Evolutionary conservation across 352 stramenopile genomes (phyloP).

Genomic region (Phytophthora sansomeana): DNA sequence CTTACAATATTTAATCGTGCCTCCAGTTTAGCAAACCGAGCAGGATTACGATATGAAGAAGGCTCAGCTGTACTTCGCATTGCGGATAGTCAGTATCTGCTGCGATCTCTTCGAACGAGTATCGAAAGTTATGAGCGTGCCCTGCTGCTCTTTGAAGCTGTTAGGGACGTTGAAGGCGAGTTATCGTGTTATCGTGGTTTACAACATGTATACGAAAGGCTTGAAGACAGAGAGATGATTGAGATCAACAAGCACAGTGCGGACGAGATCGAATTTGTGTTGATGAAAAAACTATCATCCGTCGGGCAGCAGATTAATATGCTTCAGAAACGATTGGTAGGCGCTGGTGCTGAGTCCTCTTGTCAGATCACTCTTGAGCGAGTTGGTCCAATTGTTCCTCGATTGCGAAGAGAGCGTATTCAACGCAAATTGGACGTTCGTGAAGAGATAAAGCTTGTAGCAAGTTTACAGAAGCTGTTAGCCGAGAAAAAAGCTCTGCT

Average conservation of each 20-base stretch:
- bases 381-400: slow-evolving; percentile 69
- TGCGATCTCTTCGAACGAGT: slow-evolving; percentile 53
- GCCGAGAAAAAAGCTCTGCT: slow-evolving; percentile 65
- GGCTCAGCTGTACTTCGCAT: slow-evolving; percentile 41
- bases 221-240: slow-evolving; percentile 65
- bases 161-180: slow-evolving; percentile 53
- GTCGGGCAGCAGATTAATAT: slow-evolving; percentile 47
- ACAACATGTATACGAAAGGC: slow-evolving; percentile 49
- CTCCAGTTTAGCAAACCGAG: slow-evolving; percentile 44
- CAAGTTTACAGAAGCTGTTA: slow-evolving; percentile 63
- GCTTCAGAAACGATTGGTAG: slow-evolving; percentile 67
- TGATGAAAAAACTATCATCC: slow-evolving; percentile 57
- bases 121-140: slow-evolving; percentile 68
- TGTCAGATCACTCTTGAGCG: slow-evolving; percentile 69
- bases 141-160: slow-evolving; percentile 59
- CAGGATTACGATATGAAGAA: slow-evolving; percentile 41
- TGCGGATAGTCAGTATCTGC: slow-evolving; percentile 45
- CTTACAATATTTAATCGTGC: slow-evolving; percentile 56
- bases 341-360: slow-evolving; percentile 67
- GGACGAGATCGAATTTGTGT: slow-evolving; percentile 73
- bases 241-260: slow-evolving; percentile 53
- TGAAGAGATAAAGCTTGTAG: slow-evolving; percentile 62
- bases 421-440: slow-evolving; percentile 60
- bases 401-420: slow-evolving; percentile 65
- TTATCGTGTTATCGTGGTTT: slow-evolving; percentile 66